phyloP scores from a whole-genome alignment of 1,284 basidiomycete species.

The Apiotrichum domesticum region DNA sequence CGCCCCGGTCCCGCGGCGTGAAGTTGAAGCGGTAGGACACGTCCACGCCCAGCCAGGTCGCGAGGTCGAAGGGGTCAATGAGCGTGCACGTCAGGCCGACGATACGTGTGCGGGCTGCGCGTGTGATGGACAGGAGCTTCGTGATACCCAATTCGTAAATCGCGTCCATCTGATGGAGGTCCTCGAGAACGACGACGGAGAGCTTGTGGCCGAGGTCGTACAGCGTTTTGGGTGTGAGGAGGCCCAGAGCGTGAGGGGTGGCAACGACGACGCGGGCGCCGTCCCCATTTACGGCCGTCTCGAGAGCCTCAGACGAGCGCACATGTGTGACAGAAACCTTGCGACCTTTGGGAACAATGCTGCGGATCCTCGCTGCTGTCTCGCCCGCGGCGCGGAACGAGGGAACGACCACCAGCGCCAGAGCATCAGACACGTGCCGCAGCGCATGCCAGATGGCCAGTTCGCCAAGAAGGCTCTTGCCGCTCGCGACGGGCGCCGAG shows the following conservation, averaged over 20 bases:
- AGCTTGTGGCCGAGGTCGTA: constrained; percentile 48
- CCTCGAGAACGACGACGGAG: constrained; percentile 71
- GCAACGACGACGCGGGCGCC: constrained; percentile 40
- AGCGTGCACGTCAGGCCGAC: constrained; percentile 75
- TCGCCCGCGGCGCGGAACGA: constrained; percentile 40
- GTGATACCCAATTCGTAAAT: constrained; percentile 78
- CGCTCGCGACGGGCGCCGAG: constrained; percentile 72
- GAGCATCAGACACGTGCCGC: constrained; percentile 28
- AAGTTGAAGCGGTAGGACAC: constrained; percentile 67
- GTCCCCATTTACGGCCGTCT: constrained; percentile 9
- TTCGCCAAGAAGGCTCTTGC: constrained; percentile 72
- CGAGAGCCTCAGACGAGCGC: constrained; percentile 26
- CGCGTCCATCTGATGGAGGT: constrained; percentile 75
- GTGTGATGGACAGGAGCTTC: constrained; percentile 57
- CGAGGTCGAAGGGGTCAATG: constrained; percentile 71
- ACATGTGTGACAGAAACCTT: constrained; percentile 27
- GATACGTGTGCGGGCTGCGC: constrained; percentile 60
- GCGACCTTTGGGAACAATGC: constrained; percentile 25
- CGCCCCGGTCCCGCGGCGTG: constrained; percentile 73
- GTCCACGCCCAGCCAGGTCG: constrained; percentile 71
- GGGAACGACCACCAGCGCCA: constrained; percentile 41
- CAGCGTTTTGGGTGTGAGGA: constrained; percentile 20
- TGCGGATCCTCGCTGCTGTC: constrained; percentile 35
- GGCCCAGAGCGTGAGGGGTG: constrained; percentile 36
- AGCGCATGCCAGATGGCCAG: constrained; percentile 59